Percentiles rank a stretch among this genome's conserved stretches.
These are phyloP conservation scores for Ascochyta koolunga DNA, from an alignment of 2,329 filamentous ascomycete genomes.

Conservation along the genomic window DNA sequence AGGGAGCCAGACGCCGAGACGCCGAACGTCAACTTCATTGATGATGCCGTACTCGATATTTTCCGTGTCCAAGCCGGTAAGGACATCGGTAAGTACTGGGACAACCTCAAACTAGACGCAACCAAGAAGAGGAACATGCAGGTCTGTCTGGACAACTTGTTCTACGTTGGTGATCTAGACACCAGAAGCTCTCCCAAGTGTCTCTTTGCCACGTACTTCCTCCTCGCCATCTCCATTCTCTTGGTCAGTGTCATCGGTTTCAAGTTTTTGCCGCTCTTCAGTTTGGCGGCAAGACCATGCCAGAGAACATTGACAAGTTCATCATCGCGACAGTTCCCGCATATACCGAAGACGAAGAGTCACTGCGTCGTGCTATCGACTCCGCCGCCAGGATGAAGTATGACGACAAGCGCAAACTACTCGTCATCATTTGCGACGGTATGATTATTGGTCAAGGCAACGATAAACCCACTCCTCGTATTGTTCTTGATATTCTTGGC, in stretches of 20 bases:
- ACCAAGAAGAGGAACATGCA: slow-evolving; percentile 71
- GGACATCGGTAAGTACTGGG: slow-evolving; percentile 85
- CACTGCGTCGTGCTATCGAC: slow-evolving; percentile 93
- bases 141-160: slow-evolving; percentile 88
- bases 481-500: slow-evolving; percentile 95
- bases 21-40: slow-evolving; percentile 78
- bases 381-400: slow-evolving; percentile 95
- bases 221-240: slow-evolving; percentile 82
- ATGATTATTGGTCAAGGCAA: slow-evolving; percentile 99
- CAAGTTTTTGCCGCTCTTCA: slow-evolving; percentile 98
- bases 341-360: slow-evolving; percentile 98
- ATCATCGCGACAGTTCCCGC: slow-evolving; percentile 97
- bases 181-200: slow-evolving; percentile 86
- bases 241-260: slow-evolving; percentile 84
- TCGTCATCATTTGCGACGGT: slow-evolving; percentile 92
- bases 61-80: slow-evolving; percentile 77
- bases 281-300: slow-evolving; percentile 87
- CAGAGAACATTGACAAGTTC: slow-evolving; percentile 97
- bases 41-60: slow-evolving; percentile 71
- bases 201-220: slow-evolving; percentile 86
- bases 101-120: slow-evolving; percentile 66
- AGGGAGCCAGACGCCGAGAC: slow-evolving; percentile 54
- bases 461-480: slow-evolving; percentile 91
- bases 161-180: slow-evolving; percentile 90
- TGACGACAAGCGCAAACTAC: slow-evolving; percentile 95